These are phyloP conservation scores for Mallotus repandus DNA, from an alignment of 441 rosid genomes.

Conservation along the genomic window DNA sequence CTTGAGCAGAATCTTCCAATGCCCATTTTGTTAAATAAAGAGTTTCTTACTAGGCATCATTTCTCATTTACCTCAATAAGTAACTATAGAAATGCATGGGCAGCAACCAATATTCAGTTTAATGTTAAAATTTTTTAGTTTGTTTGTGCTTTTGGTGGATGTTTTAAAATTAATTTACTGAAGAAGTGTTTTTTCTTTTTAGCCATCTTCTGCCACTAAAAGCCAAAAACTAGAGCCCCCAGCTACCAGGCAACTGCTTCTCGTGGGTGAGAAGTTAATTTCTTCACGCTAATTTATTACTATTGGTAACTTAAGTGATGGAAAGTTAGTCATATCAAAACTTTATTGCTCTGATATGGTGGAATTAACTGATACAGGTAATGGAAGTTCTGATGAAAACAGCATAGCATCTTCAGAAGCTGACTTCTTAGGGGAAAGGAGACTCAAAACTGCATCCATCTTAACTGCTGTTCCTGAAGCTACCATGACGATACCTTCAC, in stretches of 20 bases:
- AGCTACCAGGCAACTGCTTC: slow-evolving; percentile 17
- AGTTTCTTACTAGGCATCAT: neutral
- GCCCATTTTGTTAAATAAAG: neutral
- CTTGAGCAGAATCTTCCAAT: neutral
- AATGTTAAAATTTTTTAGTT: neutral
- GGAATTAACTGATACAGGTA: slow-evolving; percentile 34
- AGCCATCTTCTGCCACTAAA: slow-evolving; percentile 32
- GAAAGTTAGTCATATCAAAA: slow-evolving; percentile 9
- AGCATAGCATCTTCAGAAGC: slow-evolving; percentile 26
- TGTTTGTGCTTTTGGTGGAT: neutral
- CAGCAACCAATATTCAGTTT: neutral
- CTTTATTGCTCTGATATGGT: slow-evolving; percentile 15
- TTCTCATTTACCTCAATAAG: neutral
- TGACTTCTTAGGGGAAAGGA: slow-evolving; percentile 23
- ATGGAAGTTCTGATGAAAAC: slow-evolving; percentile 31
- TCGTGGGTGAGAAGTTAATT: slow-evolving; percentile 35
- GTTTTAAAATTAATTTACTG: slow-evolving; percentile 5
- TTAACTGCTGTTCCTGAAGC: slow-evolving; percentile 20
- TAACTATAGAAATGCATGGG: neutral
- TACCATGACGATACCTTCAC: slow-evolving; percentile 16
- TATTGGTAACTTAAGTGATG: neutral
- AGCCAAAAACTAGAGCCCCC: slow-evolving; percentile 30
- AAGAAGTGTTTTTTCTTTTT: slow-evolving; percentile 12
- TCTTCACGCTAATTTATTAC: slow-evolving; percentile 1
- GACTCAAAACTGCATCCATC: slow-evolving; percentile 14